Evolutionary conservation across 768 basidiomycete genomes (phyloP).

Genomic region (Mycena floridula): DNA sequence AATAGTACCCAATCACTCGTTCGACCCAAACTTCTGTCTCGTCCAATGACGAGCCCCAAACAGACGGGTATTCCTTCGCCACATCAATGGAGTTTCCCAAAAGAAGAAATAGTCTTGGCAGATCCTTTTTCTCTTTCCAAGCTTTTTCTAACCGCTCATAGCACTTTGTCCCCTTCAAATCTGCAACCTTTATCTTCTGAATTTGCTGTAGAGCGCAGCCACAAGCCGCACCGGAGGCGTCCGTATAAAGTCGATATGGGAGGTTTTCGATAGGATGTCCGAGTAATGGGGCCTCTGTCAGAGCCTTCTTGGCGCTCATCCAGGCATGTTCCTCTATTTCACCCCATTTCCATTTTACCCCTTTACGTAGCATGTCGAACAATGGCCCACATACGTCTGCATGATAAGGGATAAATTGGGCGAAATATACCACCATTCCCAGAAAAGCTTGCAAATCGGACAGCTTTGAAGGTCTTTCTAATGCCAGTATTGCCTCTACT

Average conservation of each 20-base stretch:
- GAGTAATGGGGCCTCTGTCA: conserved; percentile 15
- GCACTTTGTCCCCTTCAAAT: conserved; percentile 7
- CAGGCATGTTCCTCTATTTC: background rate
- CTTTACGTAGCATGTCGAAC: background rate
- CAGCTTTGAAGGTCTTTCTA: background rate
- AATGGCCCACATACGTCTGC: background rate
- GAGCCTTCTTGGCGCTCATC: conserved; percentile 7
- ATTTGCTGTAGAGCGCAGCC: conserved; percentile 10
- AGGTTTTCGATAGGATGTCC: conserved; percentile 12
- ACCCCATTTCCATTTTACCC: background rate
- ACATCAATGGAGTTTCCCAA: conserved; percentile 5
- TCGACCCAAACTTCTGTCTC: conserved; percentile 14
- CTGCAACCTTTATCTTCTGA: conserved; percentile 4
- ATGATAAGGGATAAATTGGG: background rate
- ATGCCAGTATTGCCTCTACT: background rate
- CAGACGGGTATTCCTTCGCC: background rate
- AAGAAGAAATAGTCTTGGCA: background rate
- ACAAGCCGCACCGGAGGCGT: conserved; percentile 9
- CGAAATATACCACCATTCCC: background rate
- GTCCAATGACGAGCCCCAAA: background rate
- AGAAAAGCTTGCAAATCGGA: too few relatives aligned
- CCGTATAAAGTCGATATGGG: conserved; percentile 22
- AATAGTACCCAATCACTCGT: conserved; percentile 17
- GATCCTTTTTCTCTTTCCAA: too few relatives aligned
- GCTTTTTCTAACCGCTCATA: conserved; percentile 5